Evolutionary conservation across 768 basidiomycete species (phyloP).

Genomic region (Russula ochroleuca): DNA sequence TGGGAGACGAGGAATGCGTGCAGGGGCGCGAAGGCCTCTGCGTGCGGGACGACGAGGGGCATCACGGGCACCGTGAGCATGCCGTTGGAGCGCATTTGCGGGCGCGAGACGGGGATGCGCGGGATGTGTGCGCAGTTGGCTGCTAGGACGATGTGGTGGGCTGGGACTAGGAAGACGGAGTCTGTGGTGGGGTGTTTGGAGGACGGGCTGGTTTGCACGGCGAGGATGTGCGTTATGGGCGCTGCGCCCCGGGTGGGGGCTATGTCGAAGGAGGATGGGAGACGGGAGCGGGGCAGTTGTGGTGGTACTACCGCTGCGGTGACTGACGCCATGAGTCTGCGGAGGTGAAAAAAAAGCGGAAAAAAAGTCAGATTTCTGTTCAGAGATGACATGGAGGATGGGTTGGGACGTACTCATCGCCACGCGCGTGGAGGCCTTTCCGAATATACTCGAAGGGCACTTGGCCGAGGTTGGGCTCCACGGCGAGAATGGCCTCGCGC

Average conservation of each 20-base stretch:
- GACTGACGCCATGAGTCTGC: constrained; percentile 26
- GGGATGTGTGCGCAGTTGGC: constrained; percentile 57
- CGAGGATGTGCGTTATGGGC: constrained; percentile 33
- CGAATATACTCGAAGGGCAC: constrained; percentile 63
- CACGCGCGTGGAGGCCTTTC: constrained; percentile 44
- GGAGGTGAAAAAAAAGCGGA: not conserved
- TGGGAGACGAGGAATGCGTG: constrained; percentile 68
- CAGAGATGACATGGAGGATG: not conserved
- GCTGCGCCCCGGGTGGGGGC: constrained; percentile 6
- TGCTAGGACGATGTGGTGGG: constrained; percentile 60
- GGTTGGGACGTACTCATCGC: constrained; percentile 39
- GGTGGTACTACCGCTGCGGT: constrained; percentile 16
- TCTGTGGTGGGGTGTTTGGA: constrained; percentile 33
- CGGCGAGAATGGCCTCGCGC: constrained; percentile 49
- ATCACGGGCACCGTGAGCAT: constrained; percentile 53
- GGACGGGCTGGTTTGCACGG: constrained; percentile 40
- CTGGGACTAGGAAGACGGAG: constrained; percentile 50
- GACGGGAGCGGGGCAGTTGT: constrained; percentile 23
- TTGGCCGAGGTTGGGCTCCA: constrained; percentile 47
- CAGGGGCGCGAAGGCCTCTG: constrained; percentile 61
- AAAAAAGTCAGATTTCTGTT: not conserved
- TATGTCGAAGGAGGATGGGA: constrained; percentile 26
- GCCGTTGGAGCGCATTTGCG: constrained; percentile 28
- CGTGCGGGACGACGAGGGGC: constrained; percentile 65
- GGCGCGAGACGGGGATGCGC: constrained; percentile 39